These are phyloP conservation scores for Ziziphus jujuba DNA, from an alignment of 306 rosid genomes.

Conservation along the genomic window DNA sequence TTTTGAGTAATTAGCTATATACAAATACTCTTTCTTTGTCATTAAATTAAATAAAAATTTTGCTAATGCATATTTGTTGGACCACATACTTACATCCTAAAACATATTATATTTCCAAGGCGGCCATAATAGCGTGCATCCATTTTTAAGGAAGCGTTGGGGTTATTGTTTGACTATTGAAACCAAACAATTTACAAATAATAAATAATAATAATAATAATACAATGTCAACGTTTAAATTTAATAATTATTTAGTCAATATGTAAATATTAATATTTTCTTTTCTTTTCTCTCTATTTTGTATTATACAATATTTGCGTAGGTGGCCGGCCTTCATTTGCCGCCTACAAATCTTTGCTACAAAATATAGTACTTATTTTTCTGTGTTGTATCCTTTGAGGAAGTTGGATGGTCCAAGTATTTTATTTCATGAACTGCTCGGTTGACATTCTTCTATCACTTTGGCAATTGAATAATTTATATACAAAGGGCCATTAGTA, in stretches of 20 bases:
- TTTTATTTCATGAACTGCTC: neutral
- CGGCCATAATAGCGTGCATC: neutral
- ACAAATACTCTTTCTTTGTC: too few species aligned
- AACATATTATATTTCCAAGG: too few species aligned
- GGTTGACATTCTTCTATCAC: slow-evolving; percentile 2
- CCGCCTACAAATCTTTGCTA: neutral
- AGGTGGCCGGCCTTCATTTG: slow-evolving; percentile 6
- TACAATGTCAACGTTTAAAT: slow-evolving; percentile 17
- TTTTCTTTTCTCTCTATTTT: neutral
- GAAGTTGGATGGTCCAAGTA: slow-evolving; percentile 2
- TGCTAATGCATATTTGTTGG: too few species aligned
- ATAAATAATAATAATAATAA: neutral
- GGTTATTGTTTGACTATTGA: slow-evolving; percentile 16
- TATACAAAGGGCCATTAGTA: too few species aligned
- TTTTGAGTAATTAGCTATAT: too few species aligned
- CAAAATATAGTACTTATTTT: neutral
- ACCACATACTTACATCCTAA: too few species aligned
- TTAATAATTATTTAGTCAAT: slow-evolving; percentile 1
- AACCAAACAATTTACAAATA: neutral
- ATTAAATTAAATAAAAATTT: too few species aligned
- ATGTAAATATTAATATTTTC: neutral
- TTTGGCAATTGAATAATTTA: too few species aligned
- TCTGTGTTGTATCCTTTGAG: neutral
- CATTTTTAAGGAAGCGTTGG: slow-evolving; percentile 2
- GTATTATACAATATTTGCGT: neutral